A percentile compares a stretch with the other conserved stretches of the same genome.
Conservation (phyloP, 495 filamentous ascomycete genomes). For the Aspergillus conjunctus region DNA sequence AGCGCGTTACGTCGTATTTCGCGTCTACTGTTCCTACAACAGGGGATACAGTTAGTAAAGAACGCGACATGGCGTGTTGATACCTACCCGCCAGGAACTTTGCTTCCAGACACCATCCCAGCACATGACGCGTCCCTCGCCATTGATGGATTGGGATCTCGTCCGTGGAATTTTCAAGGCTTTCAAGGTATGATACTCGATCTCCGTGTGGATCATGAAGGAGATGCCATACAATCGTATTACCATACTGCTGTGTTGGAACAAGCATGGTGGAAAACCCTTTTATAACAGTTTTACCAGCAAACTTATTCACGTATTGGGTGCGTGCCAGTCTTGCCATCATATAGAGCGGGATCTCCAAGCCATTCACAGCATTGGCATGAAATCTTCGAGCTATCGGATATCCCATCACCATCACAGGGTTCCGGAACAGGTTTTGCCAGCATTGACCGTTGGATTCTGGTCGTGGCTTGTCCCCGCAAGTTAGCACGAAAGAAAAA, state of each 20-base stretch:
- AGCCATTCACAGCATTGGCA: neutral
- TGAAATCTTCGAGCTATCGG: conserved; percentile 19
- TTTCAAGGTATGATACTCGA: conserved; percentile 18
- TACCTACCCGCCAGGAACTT: conserved; percentile 21
- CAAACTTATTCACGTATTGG: conserved; percentile 8
- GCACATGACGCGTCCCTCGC: conserved; percentile 14
- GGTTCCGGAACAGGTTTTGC: conserved; percentile 25
- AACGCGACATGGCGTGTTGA: neutral
- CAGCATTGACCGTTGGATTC: conserved; percentile 19
- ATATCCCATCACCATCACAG: conserved; percentile 21
- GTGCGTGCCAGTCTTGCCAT: conserved; percentile 20
- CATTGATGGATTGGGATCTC: neutral
- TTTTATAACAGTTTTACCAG: conserved; percentile 12
- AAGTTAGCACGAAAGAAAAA: neutral
- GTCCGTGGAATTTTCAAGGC: neutral
- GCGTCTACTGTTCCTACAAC: neutral
- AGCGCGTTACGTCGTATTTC: neutral
- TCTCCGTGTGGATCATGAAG: conserved; percentile 13
- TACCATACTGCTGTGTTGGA: neutral
- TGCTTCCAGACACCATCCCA: conserved; percentile 22
- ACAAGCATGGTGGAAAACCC: conserved; percentile 20
- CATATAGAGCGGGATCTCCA: conserved; percentile 24
- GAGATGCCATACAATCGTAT: conserved; percentile 22
- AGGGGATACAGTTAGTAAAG: too few species aligned
- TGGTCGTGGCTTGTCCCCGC: neutral